Evolutionary conservation across 139 green algal genomes (phyloP), one percentile per base, ranked within the genome.

Genomic region (Chlamydomonas sp.): DNA sequence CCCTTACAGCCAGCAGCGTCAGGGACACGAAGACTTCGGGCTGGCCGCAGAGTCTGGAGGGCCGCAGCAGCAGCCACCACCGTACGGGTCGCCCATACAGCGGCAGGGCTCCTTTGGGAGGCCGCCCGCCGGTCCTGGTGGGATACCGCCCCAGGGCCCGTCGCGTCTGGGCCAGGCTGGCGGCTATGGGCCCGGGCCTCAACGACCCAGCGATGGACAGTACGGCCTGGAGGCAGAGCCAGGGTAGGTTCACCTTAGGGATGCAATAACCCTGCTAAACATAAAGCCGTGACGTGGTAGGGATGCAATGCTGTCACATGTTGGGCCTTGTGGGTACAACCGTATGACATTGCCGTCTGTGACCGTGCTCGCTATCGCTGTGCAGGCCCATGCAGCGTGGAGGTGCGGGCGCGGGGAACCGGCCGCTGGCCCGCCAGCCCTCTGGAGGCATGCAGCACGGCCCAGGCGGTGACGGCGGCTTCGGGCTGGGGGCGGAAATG

Each of bases 191-290:
- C 18, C 61, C 6, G 77, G 83, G 14, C 80, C 73, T 3, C 72
- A 61, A 16, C 31, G 62, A 64, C 68, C 68, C 3, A 81, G 62
- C 83, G 73, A 80, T 3, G 83, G 62, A 8, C 12, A 59, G 3
- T 88, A 63, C 61, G 84, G 84, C 9, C 75, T 88, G 15, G 83
- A 81, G 4, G 73, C 74, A 60, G 83, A 88, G 63, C 61, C 63
- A 67, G 80, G 68, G 80, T 85, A 60, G 78, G 80, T 59, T 8
- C 18, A 69, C 9, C 8, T 7, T 9, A 69, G 8, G 7, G 8
- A 9, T 9, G 64, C 8, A 7, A 69, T 7, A n/a, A n/a, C n/a
- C 31, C 31, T 49, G 31, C 31, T 49, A 49, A 49, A 49, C 31
- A 49, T 49, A 49, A 49, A 49, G 31, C 31, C 31, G 31, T 49